Conservation (phyloP, 164 flowering plant genomes). For the Stephania cephalantha region DNA sequence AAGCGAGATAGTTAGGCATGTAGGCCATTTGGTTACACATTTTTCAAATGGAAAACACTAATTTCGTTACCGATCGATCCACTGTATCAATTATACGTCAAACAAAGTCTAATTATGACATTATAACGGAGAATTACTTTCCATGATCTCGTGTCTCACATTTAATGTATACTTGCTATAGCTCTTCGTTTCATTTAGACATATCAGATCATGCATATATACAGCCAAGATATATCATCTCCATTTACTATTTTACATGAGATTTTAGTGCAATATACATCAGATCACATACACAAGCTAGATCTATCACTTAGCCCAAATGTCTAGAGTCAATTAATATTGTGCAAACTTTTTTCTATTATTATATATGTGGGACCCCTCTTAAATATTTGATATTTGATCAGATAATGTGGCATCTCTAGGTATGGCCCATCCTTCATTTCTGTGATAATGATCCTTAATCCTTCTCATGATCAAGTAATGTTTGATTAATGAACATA, state of each 20-base stretch:
- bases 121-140: neutral
- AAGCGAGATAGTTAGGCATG: conserved; percentile 2
- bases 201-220: neutral
- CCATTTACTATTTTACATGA: neutral
- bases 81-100: too few relatives aligned
- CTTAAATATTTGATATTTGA: neutral
- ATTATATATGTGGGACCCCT: neutral
- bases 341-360: neutral
- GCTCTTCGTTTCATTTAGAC: neutral
- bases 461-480: neutral
- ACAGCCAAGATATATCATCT: neutral
- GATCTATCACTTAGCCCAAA: neutral
- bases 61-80: neutral
- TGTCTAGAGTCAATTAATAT: too few relatives aligned
- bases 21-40: neutral
- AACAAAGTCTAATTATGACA: neutral
- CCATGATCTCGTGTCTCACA: neutral
- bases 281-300: neutral
- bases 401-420: neutral
- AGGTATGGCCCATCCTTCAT: neutral
- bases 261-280: neutral
- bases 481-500: neutral
- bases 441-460: neutral
- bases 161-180: neutral
- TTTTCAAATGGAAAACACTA: neutral